Base-by-base conservation (phyloP, 1,139 yeast genomes). In the Komagataea norvegica region DNA sequence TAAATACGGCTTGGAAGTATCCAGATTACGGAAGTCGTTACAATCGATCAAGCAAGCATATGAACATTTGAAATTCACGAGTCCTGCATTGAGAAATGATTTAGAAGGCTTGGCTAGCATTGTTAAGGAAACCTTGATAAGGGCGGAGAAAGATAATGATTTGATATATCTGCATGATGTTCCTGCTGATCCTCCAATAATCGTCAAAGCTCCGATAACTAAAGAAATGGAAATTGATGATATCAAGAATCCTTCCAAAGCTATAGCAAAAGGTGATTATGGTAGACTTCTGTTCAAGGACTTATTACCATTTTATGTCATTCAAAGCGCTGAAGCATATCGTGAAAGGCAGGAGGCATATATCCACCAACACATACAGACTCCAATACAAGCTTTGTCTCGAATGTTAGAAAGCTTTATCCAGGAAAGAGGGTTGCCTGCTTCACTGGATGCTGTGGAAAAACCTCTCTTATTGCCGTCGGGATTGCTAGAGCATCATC, bases 111-210 rank as follows among this genome's bases (percentile, higher is more conserved):
- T 82, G 16, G 48, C 58, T 2, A 58, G 57, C 3, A 68, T 70
- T 6, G 66, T 84, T 1, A 54, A 60, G 5, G 67, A 66, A 1
- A 65, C 70, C 2, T 56, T 80, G n/a, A 60, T 64, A 13, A 64
- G 72, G 1, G 77, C 89, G 0, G 88, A 83, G 48, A 72, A 78
- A 49, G 96, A 88, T 47, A 88, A 88, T 54, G 91, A 86, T 52
- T 65, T 87, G 51, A 78, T 88, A 5, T 86, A 86, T 57, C 60
- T 84, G 32, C 79, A 82, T 45, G 60, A 67, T 1, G 78, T 87
- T 0, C 94, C 95, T 4, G 46, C 59, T 0, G 65, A 68, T 2
- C 52, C 79, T 5, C 64, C 76, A 1, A 55, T 64, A 0, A 62
- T 80, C 5, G 56, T 62, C 1, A 70, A 74, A 1, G 79, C 76